A percentile compares a stretch with the other conserved stretches of the same genome.
Evolutionary conservation across 192 early-diverging fungal species (phyloP).

Genomic region (Coemansia sp.): DNA sequence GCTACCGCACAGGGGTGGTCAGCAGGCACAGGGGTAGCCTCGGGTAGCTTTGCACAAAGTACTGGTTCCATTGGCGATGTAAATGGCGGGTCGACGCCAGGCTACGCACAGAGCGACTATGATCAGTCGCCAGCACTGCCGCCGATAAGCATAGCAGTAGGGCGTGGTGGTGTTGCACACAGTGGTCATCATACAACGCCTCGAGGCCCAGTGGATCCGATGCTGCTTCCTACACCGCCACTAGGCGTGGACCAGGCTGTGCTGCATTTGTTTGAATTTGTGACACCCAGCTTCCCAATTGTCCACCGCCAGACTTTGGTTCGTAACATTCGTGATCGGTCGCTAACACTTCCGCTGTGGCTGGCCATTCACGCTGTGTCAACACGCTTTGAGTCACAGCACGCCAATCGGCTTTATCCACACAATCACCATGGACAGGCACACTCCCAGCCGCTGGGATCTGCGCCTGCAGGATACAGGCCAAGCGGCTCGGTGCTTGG

Average conservation of each 20-base stretch:
- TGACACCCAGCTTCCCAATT: conserved; percentile 40
- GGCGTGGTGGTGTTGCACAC: conserved; percentile 8
- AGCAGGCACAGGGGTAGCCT: neutral
- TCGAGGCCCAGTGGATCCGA: conserved; percentile 27
- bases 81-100: conserved; percentile 17
- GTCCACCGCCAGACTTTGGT: conserved; percentile 50
- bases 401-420: conserved; percentile 1
- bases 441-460: neutral
- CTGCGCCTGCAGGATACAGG: neutral
- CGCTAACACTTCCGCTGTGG: conserved; percentile 47
- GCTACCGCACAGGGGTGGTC: conserved; percentile 13
- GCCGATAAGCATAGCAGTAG: conserved; percentile 31
- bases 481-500: conserved; percentile 14
- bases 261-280: conserved; percentile 43
- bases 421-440: conserved; percentile 3
- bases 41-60: conserved; percentile 2
- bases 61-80: conserved; percentile 9
- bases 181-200: neutral
- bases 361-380: conserved; percentile 51
- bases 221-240: conserved; percentile 35
- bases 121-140: conserved; percentile 33
- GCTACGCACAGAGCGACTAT: conserved; percentile 17
- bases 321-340: conserved; percentile 38
- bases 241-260: conserved; percentile 52
- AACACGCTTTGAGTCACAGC: conserved; percentile 35